Evolutionary conservation across 768 basidiomycete genomes (phyloP), one percentile per base, ranked within the genome.

Genomic region (Lentinus tigrinus): DNA sequence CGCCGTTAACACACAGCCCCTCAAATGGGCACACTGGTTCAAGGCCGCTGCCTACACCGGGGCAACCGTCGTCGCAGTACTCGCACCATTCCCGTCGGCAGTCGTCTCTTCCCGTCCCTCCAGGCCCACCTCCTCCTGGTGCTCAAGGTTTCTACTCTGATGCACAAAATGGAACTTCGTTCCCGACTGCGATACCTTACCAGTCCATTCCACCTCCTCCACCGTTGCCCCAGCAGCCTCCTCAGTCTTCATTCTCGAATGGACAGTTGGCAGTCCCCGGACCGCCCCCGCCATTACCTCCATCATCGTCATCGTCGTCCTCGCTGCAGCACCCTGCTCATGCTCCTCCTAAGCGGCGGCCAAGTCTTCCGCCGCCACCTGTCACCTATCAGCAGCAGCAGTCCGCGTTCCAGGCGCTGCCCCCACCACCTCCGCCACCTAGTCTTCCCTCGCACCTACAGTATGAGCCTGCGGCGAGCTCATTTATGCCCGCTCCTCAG

Each of bases 341-440:
- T 36, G 42, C 52, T 26, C 61, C 52, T 16, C 49, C 63, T 2
- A 49, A 76, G n/a, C 71, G 81, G 47, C 78, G 76, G 37, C 74
- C 80, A 8, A 77, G 79, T 63, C 73, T 87, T 2, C 75, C 75
- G 11, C 69, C 72, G 0, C 73, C 70, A 0, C 74, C 76, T 19
- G 63, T 72, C 36, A 65, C 70, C 19, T 63, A 72, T 50, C 71
- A 71, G 16, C 69, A 70, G 39, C 57, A 61, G 55, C 59, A 56
- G 53, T 53, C 61, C 47, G 62, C 56, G 21, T 58, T 34, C 58
- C 62, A 58, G 49, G 58, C 61, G 13, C 47, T 67, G 46, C 66
- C 54, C n/a, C 62, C 55, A 13, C 70, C 62, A 27, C 69, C 61
- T 28, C 63, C 64, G 16, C 69, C 65, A 11, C 69, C 61, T 17